Conservation (phyloP, 768 basidiomycete species). For the Boletus rufocinnamomeus region DNA sequence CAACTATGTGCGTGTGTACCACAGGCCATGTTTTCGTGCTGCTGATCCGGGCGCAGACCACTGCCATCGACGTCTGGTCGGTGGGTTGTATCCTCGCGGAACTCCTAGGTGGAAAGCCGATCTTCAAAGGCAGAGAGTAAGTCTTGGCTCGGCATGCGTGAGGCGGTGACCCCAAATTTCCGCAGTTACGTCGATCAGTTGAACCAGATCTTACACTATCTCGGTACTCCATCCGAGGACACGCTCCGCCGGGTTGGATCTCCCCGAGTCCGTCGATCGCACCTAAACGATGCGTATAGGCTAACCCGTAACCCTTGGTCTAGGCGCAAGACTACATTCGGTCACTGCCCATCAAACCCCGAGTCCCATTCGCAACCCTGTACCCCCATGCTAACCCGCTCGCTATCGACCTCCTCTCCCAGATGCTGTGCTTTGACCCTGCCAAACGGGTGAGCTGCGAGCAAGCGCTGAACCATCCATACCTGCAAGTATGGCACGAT, state of each 20-base stretch:
- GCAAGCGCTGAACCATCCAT: slow-evolving; percentile 93
- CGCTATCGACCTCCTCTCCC: slow-evolving; percentile 88
- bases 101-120: slow-evolving; percentile 88
- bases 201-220: slow-evolving; percentile 95
- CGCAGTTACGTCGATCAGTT: slow-evolving; percentile 94
- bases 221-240: slow-evolving; percentile 97
- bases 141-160: slow-evolving; percentile 30
- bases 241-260: slow-evolving; percentile 95
- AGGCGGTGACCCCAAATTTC: slow-evolving; percentile 4
- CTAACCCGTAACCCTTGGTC: slow-evolving; percentile 10
- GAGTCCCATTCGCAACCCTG: slow-evolving; percentile 86
- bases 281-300: background rate
- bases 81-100: slow-evolving; percentile 96
- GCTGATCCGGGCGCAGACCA: slow-evolving; percentile 54
- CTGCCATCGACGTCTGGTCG: slow-evolving; percentile 94
- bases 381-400: slow-evolving; percentile 94
- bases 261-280: slow-evolving; percentile 65
- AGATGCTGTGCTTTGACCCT: slow-evolving; percentile 95
- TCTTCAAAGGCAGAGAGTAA: slow-evolving; percentile 96
- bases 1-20: slow-evolving; percentile 68
- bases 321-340: slow-evolving; percentile 98
- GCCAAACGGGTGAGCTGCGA: slow-evolving; percentile 96
- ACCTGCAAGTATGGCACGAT: slow-evolving; percentile 97
- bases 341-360: slow-evolving; percentile 94
- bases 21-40: background rate